A percentile compares a stretch with the other conserved stretches of the same genome.
Conservation (phyloP, 2,329 filamentous ascomycete species). For the Exophiala phaeomuriformis region DNA sequence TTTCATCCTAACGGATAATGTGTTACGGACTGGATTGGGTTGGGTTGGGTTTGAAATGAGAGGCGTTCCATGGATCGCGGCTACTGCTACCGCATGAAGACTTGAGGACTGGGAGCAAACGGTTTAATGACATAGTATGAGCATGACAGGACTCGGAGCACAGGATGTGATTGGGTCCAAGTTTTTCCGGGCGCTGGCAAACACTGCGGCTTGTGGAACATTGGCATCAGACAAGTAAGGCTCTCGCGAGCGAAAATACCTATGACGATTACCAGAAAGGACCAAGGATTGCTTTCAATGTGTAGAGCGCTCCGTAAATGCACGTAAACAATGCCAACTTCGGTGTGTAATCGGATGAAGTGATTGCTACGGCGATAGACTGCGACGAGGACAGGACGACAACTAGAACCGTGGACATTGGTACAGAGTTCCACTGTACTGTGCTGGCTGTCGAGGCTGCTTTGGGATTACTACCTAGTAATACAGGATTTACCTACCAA, state of each 20-base stretch:
- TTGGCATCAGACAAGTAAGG: slow-evolving; percentile 12
- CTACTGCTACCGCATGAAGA: slow-evolving; percentile 22
- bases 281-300: not conserved
- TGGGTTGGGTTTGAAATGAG: slow-evolving; percentile 1
- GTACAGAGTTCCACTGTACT: no score
- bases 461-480: no score
- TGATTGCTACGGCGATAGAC: no score
- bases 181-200: slow-evolving; percentile 2
- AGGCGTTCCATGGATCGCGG: slow-evolving; percentile 13
- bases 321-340: no score
- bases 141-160: slow-evolving; percentile 9
- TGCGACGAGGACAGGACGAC: no score
- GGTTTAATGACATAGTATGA: slow-evolving; percentile 22
- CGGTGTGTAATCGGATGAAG: no score
- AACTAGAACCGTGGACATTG: no score
- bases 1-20: slow-evolving; percentile 15
- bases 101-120: slow-evolving; percentile 5
- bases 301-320: no score
- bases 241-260: slow-evolving; percentile 16
- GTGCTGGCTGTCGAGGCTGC: no score
- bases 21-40: slow-evolving; percentile 5
- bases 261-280: not conserved
- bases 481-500: no score
- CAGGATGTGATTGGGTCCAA: not conserved
- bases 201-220: slow-evolving; percentile 6